These are phyloP conservation scores for Amylostereum areolatum DNA, from an alignment of 1,284 basidiomycete species.

Conservation along the genomic window DNA sequence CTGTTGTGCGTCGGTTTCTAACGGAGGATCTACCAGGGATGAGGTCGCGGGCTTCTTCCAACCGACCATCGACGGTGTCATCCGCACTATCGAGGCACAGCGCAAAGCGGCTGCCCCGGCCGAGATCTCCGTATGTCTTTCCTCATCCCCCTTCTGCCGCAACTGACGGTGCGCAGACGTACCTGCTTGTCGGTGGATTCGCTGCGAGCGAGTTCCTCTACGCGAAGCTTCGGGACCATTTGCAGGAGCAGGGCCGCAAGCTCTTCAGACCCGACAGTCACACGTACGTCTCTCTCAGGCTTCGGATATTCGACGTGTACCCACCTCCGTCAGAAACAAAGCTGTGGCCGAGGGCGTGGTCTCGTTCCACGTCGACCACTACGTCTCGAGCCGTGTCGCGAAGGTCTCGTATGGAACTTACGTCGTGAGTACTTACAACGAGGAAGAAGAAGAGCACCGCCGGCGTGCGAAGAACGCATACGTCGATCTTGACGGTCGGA, in stretches of 20 bases:
- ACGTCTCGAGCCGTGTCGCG: slow-evolving; percentile 40
- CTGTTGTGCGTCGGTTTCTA: neutral
- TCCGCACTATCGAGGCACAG: slow-evolving; percentile 26
- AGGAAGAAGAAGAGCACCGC: no score
- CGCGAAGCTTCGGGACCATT: slow-evolving; percentile 24
- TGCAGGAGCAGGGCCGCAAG: slow-evolving; percentile 23
- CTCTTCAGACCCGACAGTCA: slow-evolving; percentile 33
- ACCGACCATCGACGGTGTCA: slow-evolving; percentile 25
- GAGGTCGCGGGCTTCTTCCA: slow-evolving; percentile 39
- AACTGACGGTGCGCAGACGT: slow-evolving; percentile 21
- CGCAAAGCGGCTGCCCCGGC: slow-evolving; percentile 24
- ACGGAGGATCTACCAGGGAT: slow-evolving; percentile 18
- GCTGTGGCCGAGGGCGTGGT: slow-evolving; percentile 52
- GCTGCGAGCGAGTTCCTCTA: slow-evolving; percentile 47
- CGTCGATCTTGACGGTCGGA: no score
- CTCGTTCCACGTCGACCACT: slow-evolving; percentile 44
- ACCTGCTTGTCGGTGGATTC: slow-evolving; percentile 39
- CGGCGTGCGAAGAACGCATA: no score
- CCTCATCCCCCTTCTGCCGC: neutral
- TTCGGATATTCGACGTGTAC: neutral
- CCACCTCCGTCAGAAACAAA: slow-evolving; percentile 53
- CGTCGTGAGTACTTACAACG: no score
- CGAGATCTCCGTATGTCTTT: slow-evolving; percentile 17
- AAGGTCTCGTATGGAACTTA: slow-evolving; percentile 38
- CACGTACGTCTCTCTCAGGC: slow-evolving; percentile 24